Evolutionary conservation across 768 basidiomycete genomes (phyloP), one percentile per base, ranked within the genome.

Genomic region (Auricularia heimuer): DNA sequence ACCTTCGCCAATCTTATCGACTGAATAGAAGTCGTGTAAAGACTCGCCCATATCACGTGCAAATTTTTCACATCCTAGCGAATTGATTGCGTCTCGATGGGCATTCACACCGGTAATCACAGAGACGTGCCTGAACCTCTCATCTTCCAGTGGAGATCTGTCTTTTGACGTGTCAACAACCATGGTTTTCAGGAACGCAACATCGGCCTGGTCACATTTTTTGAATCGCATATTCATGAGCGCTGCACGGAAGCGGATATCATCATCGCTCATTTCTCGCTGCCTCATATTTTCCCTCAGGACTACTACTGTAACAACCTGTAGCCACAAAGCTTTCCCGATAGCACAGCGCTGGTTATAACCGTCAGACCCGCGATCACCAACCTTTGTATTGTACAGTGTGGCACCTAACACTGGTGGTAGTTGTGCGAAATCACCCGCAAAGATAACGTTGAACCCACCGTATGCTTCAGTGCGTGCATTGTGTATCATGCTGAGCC

Each of bases 191-290:
- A 51, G 47, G 21, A 51, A 51, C 47, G 1, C 16, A 16, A 51
- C 4, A 21, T 51, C 47, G 16, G 14, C 47, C 21, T 51, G 16
- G 14, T 8, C 18, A 16, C 47, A 51, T 18, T 21, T 10, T 16
- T 21, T 51, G 47, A 18, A 21, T 6, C 47, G 8, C 47, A 51
- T 51, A 51, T 51, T 51, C 47, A 18, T 21, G 11, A 51, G 16
- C 1, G 65, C 62, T 37, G 21, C 35, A 80, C 68, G 21, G 83
- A 79, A 37, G 79, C 60, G 82, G 68, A 65, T 83, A 81, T 4
- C 77, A 65, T 1, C 14, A 6, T 4, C 58, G 34, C 14, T 61
- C 29, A 29, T 29, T 29, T 29, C 29, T 29, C 29, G 1, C 29
- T 65, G 64, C 29, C 64, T 61, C 37, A 61, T 61, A 21, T 61